Evolutionary conservation across 2,329 filamentous ascomycete genomes (phyloP).

Genomic region (Penicillium sp.): DNA sequence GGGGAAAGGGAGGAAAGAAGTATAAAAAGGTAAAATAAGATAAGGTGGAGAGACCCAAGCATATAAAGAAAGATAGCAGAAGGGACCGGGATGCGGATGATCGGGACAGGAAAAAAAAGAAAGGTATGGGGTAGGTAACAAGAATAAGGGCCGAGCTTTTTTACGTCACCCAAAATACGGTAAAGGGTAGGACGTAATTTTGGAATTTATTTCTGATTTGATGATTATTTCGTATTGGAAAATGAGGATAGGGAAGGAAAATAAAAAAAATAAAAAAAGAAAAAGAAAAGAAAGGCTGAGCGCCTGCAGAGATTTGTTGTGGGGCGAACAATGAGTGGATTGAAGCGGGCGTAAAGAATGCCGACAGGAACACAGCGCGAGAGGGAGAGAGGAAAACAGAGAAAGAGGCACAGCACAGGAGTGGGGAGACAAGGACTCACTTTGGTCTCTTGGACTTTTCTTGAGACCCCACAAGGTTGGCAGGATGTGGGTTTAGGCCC

Average conservation of each 20-base stretch:
- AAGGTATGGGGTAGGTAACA: constrained; percentile 31
- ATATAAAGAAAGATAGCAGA: constrained; percentile 26
- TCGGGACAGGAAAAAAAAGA: constrained; percentile 24
- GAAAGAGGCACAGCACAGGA: constrained; percentile 2
- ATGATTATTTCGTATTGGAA: constrained; percentile 13
- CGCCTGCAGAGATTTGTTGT: constrained; percentile 32
- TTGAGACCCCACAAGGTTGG: constrained; percentile 21
- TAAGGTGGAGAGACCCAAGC: constrained; percentile 23
- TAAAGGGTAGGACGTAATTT: constrained; percentile 29
- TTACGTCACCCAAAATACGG: constrained; percentile 31
- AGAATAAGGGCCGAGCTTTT: constrained; percentile 30
- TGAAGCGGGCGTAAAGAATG: constrained; percentile 26
- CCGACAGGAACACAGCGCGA: constrained; percentile 21
- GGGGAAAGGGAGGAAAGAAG: constrained; percentile 8
- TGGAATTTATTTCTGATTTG: constrained; percentile 16
- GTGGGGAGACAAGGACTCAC: constrained; percentile 2
- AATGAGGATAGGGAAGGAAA: constrained; percentile 10
- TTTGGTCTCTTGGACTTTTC: constrained; percentile 14
- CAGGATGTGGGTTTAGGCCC: constrained; percentile 21
- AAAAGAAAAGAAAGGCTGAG: constrained; percentile 10
- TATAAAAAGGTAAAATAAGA: constrained; percentile 18
- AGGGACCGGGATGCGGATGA: constrained; percentile 22
- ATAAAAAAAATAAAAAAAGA: no score
- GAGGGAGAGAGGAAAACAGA: background rate
- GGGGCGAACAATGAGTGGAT: constrained; percentile 14